A percentile compares a stretch with the other conserved stretches of the same genome.
Conservation (phyloP, 2,329 filamentous ascomycete genomes). For the Colletotrichum plurivorum region DNA sequence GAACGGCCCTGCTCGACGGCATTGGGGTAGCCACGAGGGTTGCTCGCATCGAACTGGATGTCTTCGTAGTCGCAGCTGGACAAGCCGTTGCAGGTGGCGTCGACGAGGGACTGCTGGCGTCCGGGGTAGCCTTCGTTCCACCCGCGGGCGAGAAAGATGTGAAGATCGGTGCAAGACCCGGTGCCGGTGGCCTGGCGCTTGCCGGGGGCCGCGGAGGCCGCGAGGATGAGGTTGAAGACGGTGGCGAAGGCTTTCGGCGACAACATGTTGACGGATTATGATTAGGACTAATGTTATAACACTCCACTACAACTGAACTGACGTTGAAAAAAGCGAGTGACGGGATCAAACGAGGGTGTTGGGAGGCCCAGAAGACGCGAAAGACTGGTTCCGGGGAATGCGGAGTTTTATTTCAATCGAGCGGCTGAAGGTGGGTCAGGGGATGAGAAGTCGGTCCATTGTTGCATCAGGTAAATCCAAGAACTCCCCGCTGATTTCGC, state of each 20-base stretch:
- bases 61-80: slow-evolving; percentile 50
- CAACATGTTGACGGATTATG: slow-evolving; percentile 31
- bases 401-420: slow-evolving; percentile 18
- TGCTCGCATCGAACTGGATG: slow-evolving; percentile 48
- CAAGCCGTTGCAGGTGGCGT: slow-evolving; percentile 47
- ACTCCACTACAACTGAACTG: background rate
- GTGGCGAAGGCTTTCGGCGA: slow-evolving; percentile 21
- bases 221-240: slow-evolving; percentile 35
- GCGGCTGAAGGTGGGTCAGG: slow-evolving; percentile 13
- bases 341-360: slow-evolving; percentile 6
- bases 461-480: slow-evolving; percentile 27
- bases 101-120: slow-evolving; percentile 45
- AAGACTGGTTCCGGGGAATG: slow-evolving; percentile 12
- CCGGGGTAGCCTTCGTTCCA: slow-evolving; percentile 50
- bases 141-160: slow-evolving; percentile 48
- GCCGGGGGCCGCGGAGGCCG: slow-evolving; percentile 36
- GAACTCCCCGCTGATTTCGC: background rate
- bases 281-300: slow-evolving; percentile 20
- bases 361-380: background rate
- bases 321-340: slow-evolving; percentile 28
- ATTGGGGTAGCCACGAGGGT: slow-evolving; percentile 51
- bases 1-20: slow-evolving; percentile 54
- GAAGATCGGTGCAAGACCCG: slow-evolving; percentile 46
- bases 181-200: slow-evolving; percentile 34
- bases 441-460: slow-evolving; percentile 13